Evolutionary conservation across 164 flowering plant species (phyloP).

Genomic region (Vitis labrusca): DNA sequence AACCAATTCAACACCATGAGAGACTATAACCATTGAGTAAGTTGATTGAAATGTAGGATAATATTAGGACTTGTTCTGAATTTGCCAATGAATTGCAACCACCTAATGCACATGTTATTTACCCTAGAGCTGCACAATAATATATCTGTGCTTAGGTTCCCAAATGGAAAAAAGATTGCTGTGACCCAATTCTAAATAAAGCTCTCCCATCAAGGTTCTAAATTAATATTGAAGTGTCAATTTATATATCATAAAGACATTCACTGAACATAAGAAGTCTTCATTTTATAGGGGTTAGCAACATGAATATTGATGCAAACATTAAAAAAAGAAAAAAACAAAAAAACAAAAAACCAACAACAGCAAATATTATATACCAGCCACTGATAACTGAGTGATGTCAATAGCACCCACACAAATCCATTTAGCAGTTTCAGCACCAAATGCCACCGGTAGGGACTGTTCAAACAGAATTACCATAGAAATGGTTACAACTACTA

Average conservation of each 20-base stretch:
- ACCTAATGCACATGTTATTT: too few relatives aligned
- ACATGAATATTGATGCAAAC: background rate
- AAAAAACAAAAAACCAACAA: background rate
- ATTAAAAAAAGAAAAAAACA: background rate
- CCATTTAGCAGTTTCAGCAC: conserved; percentile 95
- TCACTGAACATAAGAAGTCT: background rate
- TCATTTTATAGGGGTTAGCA: background rate
- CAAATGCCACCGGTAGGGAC: conserved; percentile 97
- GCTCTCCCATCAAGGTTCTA: background rate
- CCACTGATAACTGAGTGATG: conserved; percentile 79
- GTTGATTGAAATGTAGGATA: too few relatives aligned
- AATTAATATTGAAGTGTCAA: background rate
- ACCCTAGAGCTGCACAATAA: too few relatives aligned
- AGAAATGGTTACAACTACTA: background rate
- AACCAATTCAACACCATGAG: too few relatives aligned
- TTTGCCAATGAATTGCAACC: too few relatives aligned
- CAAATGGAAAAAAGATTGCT: too few relatives aligned
- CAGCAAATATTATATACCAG: conserved; percentile 44
- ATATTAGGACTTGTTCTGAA: too few relatives aligned
- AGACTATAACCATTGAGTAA: too few relatives aligned
- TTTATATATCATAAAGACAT: background rate
- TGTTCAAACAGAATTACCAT: conserved; percentile 29
- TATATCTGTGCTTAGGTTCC: too few relatives aligned
- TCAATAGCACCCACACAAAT: conserved; percentile 94
- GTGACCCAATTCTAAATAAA: too few relatives aligned